A percentile compares a stretch with the other conserved stretches of the same genome.
Conservation (phyloP, 2,329 filamentous ascomycete species). For the Dryadomyces quercivorus region DNA sequence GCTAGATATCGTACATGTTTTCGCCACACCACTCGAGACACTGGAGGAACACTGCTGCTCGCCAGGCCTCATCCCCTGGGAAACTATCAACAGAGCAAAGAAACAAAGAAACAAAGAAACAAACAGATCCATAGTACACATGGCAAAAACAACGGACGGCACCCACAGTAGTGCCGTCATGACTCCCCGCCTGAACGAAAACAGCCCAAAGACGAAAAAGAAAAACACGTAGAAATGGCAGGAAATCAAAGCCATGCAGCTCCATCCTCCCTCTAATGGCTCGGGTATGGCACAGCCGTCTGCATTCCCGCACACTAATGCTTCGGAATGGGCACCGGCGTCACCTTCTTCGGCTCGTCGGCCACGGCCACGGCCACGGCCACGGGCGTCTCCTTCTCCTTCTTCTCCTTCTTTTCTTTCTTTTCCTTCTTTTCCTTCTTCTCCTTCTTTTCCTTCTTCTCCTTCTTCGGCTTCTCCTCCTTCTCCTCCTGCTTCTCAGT, state of each 20-base stretch:
- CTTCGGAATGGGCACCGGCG: slow-evolving; percentile 11
- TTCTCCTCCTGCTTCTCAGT: neutral
- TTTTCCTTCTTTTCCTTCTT: slow-evolving; percentile 4
- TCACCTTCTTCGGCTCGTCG: slow-evolving; percentile 8
- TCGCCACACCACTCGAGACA: too few species aligned
- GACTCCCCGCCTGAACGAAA: too few species aligned
- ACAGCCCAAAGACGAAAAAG: too few species aligned
- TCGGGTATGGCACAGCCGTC: neutral
- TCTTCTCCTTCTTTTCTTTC: slow-evolving; percentile 1
- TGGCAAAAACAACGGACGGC: too few species aligned
- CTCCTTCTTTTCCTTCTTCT: slow-evolving; percentile 8
- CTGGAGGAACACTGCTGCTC: too few species aligned
- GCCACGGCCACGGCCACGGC: neutral
- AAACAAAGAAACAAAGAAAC: too few species aligned
- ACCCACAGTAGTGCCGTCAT: too few species aligned
- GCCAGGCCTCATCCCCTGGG: too few species aligned
- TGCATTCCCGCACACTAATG: neutral
- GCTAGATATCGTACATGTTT: neutral
- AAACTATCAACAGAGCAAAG: too few species aligned
- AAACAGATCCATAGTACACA: too few species aligned
- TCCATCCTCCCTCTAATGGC: neutral
- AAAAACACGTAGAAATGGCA: neutral
- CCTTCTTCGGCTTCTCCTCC: slow-evolving; percentile 5
- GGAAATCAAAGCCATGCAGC: neutral
- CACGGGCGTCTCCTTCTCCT: neutral